phyloP scores from a whole-genome alignment of 768 basidiomycete genomes.

The Suillus brevipes region DNA sequence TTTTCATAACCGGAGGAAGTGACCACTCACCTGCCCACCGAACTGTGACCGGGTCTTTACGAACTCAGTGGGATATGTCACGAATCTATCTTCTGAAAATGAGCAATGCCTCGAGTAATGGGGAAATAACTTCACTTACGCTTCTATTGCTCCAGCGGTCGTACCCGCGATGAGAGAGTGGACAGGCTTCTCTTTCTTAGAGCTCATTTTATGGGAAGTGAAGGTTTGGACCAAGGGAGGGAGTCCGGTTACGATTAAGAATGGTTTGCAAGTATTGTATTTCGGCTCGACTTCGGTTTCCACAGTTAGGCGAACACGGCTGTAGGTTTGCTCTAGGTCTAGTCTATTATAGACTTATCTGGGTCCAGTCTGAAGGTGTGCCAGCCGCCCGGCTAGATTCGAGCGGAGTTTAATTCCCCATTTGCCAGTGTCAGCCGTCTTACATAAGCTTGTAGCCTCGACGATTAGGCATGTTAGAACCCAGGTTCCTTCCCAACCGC shows the following conservation, averaged over 20 bases:
- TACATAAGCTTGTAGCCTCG: too few relatives aligned
- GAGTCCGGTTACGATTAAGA: not conserved
- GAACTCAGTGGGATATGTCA: conserved; percentile 89
- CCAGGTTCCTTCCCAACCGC: too few relatives aligned
- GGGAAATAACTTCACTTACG: conserved; percentile 49
- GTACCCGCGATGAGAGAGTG: conserved; percentile 90
- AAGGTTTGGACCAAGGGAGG: not conserved
- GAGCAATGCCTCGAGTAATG: not conserved
- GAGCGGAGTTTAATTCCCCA: too few relatives aligned
- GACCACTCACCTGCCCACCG: conserved; percentile 60
- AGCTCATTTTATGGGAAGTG: conserved; percentile 35
- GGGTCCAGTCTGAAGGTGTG: too few relatives aligned
- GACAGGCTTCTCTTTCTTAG: conserved; percentile 75
- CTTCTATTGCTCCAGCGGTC: conserved; percentile 91
- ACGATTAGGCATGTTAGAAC: too few relatives aligned
- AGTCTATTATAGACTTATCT: too few relatives aligned
- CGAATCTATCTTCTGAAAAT: conserved; percentile 56
- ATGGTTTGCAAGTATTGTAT: not conserved
- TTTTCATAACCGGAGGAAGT: not conserved
- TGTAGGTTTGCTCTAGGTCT: too few relatives aligned
- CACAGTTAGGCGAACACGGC: not conserved
- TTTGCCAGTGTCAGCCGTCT: too few relatives aligned
- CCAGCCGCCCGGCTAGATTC: too few relatives aligned
- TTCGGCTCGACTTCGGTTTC: not conserved
- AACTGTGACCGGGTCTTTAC: conserved; percentile 96